These are phyloP conservation scores for Bolboschoenus planiculmis DNA, from an alignment of 176 grass and related monocot species.

Conservation along the genomic window DNA sequence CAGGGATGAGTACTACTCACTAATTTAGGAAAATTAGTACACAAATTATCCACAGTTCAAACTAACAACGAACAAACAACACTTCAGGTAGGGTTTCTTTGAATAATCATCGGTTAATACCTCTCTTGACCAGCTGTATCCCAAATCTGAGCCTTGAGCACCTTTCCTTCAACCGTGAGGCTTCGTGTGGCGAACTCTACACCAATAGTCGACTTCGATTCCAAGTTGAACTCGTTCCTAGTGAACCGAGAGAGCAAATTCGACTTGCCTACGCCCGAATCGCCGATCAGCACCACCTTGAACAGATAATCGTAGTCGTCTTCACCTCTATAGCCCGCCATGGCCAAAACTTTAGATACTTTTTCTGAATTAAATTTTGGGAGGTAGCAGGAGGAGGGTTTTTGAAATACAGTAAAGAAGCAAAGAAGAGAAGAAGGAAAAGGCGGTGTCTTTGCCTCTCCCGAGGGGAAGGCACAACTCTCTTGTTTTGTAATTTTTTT, in stretches of 20 bases:
- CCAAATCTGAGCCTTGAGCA: constrained; percentile 54
- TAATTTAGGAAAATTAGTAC: neutral
- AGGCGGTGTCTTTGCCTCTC: constrained; percentile 17
- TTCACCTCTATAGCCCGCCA: constrained; percentile 28
- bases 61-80: neutral
- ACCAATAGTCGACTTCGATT: constrained; percentile 34
- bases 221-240: constrained; percentile 36
- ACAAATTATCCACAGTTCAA: neutral
- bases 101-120: constrained; percentile 1
- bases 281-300: constrained; percentile 41
- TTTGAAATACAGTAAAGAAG: neutral
- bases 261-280: constrained; percentile 40
- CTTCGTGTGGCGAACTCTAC: constrained; percentile 32
- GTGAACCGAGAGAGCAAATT: constrained; percentile 41
- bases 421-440: neutral
- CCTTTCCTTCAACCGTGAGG: constrained; percentile 33
- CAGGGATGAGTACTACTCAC: neutral
- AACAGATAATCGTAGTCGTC: constrained; percentile 44
- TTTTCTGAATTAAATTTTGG: neutral
- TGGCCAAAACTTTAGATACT: neutral
- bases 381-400: no score
- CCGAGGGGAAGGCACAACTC: neutral
- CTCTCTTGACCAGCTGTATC: constrained; percentile 45
- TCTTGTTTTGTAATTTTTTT: neutral
- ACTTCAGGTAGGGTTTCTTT: neutral